Evolutionary conservation across 2,329 filamentous ascomycete genomes (phyloP).

Genomic region (Diaporthe destruens): DNA sequence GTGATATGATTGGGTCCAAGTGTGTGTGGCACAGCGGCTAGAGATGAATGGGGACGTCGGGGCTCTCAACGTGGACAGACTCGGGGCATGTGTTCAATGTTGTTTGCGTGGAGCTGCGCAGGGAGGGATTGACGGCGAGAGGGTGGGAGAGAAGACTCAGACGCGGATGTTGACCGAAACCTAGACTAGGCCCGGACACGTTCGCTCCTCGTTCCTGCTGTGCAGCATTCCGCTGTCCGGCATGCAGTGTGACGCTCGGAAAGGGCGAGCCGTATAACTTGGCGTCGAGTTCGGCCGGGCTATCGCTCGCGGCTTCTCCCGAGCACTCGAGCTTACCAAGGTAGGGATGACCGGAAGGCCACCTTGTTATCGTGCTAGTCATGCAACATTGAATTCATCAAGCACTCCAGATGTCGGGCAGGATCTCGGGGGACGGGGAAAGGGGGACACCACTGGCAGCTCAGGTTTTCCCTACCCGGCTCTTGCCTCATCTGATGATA

Average conservation of each 20-base stretch:
- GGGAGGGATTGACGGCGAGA: background rate
- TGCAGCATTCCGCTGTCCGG: slow-evolving; percentile 29
- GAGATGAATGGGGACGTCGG: background rate
- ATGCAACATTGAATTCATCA: background rate
- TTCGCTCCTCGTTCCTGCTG: slow-evolving; percentile 25
- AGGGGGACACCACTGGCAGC: background rate
- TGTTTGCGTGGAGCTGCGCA: background rate
- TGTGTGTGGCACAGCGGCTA: background rate
- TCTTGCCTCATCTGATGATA: background rate
- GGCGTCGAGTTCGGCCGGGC: background rate
- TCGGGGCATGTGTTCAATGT: background rate
- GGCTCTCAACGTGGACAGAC: background rate
- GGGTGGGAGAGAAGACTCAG: background rate
- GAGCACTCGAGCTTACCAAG: background rate
- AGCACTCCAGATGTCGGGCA: too few species aligned
- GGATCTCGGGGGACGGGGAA: background rate
- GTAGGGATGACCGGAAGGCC: background rate
- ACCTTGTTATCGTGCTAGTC: background rate
- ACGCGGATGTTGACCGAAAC: slow-evolving; percentile 9
- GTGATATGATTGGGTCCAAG: slow-evolving; percentile 17
- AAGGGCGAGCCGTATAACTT: slow-evolving; percentile 13
- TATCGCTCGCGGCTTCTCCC: slow-evolving; percentile 25
- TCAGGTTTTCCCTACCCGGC: background rate
- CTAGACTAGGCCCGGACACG: slow-evolving; percentile 27
- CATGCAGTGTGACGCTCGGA: slow-evolving; percentile 26